Percentiles rank a stretch among this genome's conserved stretches.
phyloP scores from a whole-genome alignment of 2,329 filamentous ascomycete genomes.

The Westerdykella ornata region DNA sequence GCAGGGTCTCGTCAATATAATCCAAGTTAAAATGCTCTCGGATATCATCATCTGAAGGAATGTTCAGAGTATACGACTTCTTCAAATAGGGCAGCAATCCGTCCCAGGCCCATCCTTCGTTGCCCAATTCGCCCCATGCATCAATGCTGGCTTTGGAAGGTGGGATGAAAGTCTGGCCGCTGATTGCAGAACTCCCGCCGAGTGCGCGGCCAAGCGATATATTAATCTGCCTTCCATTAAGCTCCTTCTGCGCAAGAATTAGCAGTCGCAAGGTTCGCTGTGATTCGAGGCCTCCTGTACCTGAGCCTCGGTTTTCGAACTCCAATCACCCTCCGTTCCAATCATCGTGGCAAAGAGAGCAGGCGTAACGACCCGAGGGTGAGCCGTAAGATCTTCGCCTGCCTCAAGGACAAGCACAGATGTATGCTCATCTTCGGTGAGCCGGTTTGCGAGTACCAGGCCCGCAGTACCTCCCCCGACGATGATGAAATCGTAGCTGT shows the following conservation, averaged over 20 bases:
- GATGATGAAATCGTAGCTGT: conserved; percentile 20
- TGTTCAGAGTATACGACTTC: conserved; percentile 17
- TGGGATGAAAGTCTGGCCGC: conserved; percentile 28
- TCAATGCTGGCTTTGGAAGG: conserved; percentile 28
- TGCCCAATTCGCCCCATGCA: conserved; percentile 39
- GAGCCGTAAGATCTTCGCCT: conserved; percentile 12
- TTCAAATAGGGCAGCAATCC: conserved; percentile 28
- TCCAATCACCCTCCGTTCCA: conserved; percentile 13
- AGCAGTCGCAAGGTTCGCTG: no score
- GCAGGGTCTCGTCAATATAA: not conserved
- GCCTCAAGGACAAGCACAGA: conserved; percentile 26
- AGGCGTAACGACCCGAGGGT: conserved; percentile 9
- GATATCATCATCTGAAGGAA: conserved; percentile 5
- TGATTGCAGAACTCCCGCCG: conserved; percentile 36
- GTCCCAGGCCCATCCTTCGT: conserved; percentile 35
- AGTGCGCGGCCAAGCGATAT: no score
- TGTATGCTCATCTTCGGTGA: conserved; percentile 22
- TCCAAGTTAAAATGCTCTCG: not conserved
- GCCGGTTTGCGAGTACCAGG: conserved; percentile 23
- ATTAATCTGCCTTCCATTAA: no score
- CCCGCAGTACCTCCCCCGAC: conserved; percentile 28
- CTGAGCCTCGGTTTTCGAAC: conserved; percentile 12
- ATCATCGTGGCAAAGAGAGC: conserved; percentile 5
- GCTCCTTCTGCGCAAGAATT: no score
- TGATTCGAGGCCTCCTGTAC: conserved; percentile 1